Conservation (phyloP, 176 grass and related monocot species). For the Oryza longistaminata region DNA sequence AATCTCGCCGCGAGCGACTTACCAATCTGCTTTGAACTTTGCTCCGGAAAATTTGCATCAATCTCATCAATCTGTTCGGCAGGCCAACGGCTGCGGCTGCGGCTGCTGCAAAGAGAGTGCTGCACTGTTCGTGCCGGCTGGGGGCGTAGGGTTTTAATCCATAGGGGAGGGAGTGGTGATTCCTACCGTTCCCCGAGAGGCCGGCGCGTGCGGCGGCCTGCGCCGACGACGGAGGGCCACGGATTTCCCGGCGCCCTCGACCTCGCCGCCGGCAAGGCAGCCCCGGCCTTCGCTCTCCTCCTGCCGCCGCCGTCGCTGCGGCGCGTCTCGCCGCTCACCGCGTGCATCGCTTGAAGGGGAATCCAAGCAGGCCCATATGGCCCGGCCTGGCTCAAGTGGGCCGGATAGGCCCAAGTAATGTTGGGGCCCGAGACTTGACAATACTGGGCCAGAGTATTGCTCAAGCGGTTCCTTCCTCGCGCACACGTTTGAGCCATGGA, state of each 20-base stretch:
- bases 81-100: too few species aligned
- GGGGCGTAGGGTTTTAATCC: too few species aligned
- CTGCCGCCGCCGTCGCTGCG: background rate
- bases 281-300: slow-evolving; percentile 17
- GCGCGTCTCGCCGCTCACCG: background rate
- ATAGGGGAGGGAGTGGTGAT: too few species aligned
- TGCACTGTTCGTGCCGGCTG: too few species aligned
- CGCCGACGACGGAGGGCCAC: background rate
- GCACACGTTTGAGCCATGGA: too few species aligned
- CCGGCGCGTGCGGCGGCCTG: background rate
- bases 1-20: slow-evolving; percentile 58
- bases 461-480: too few species aligned
- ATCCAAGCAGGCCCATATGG: background rate
- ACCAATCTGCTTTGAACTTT: slow-evolving; percentile 48
- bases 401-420: background rate
- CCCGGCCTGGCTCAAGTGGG: background rate
- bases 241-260: slow-evolving; percentile 19
- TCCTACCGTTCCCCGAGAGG: too few species aligned
- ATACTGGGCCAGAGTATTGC: background rate
- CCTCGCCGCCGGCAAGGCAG: slow-evolving; percentile 53
- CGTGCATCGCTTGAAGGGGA: too few species aligned
- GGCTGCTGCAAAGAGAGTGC: too few species aligned
- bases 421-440: background rate
- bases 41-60: slow-evolving; percentile 39
- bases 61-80: background rate